These are phyloP conservation scores for Plasmodium knowlesi DNA, from an alignment of 169 alveolate genomes.

Conservation along the genomic window DNA sequence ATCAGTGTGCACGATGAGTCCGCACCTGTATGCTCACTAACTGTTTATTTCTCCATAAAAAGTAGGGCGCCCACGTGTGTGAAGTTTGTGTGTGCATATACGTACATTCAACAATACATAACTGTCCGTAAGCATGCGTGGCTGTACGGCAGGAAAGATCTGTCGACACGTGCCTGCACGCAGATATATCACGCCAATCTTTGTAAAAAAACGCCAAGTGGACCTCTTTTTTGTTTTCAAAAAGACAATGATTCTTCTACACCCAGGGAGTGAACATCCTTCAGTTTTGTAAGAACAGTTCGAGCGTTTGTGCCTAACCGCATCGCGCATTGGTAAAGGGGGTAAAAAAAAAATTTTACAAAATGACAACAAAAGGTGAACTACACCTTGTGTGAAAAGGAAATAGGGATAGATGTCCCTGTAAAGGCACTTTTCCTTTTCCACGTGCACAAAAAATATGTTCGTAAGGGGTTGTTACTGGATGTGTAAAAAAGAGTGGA, in stretches of 20 bases:
- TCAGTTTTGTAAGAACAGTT: conserved; percentile 12
- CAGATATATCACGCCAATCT: neutral
- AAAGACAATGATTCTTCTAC: neutral
- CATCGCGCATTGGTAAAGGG: neutral
- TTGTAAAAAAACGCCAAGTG: neutral
- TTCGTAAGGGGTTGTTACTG: neutral
- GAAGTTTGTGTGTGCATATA: neutral
- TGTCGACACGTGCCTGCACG: neutral
- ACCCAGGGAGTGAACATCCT: neutral
- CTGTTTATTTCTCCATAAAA: neutral
- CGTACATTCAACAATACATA: neutral
- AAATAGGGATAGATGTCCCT: neutral
- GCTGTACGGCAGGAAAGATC: neutral
- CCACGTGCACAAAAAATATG: neutral
- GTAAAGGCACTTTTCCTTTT: neutral
- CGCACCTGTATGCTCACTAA: neutral
- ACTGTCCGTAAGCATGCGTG: neutral
- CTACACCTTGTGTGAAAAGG: neutral
- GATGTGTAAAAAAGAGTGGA: neutral
- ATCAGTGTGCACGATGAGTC: neutral
- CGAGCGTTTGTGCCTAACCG: neutral
- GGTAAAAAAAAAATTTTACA: neutral
- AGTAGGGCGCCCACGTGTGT: neutral
- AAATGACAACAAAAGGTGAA: neutral
- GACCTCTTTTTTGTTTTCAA: conserved; percentile 34